Evolutionary conservation across 192 early-diverging fungal genomes (phyloP), one percentile per base, ranked within the genome.

Genomic region (Coemansia sp.): DNA sequence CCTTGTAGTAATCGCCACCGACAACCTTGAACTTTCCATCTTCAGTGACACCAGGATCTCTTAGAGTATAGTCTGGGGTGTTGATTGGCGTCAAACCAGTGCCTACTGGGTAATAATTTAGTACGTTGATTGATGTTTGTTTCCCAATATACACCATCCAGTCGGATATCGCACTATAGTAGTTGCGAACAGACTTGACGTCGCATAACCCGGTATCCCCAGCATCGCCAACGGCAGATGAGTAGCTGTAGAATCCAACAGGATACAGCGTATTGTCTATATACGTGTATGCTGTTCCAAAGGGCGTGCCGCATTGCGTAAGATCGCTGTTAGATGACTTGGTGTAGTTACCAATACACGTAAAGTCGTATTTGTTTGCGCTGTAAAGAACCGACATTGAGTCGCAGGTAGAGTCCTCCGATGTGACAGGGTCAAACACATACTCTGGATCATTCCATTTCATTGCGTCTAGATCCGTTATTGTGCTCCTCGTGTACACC

Each of bases 201-300:
- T 49, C 40, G 70, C 76, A 77, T 51, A 77, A 42, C 0, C 51
- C 51, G 37, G 60, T 40, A 20, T 53, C 61, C 13, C 70, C 76
- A 25, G 51, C 11, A 10, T 22, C 7, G 19, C 62, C 62, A 32
- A 55, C n/a, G 11, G 72, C 25, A 0, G 44, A 62, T 4, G 64
- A 64, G 14, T 72, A 61, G 67, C 76, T 77, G 20, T 72, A 67
- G 11, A 77, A 44, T 1, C 76, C 76, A 8, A 70, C 70, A n/a
- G 60, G 70, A 46, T 63, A 69, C 22, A 69, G 12, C 9, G 25
- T 58, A 10, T 39, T 61, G 20, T 59, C 51, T 0, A 67, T 56
- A 9, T 48, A 14, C 0, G 63, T 70, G 57, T 77, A 77, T 0
- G 61, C 70, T 5, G 59, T 63, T 8, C 38, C 39, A 38, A 67